These are phyloP conservation scores for Daldinia sp. DNA, from an alignment of 2,329 filamentous ascomycete species.

Conservation along the genomic window DNA sequence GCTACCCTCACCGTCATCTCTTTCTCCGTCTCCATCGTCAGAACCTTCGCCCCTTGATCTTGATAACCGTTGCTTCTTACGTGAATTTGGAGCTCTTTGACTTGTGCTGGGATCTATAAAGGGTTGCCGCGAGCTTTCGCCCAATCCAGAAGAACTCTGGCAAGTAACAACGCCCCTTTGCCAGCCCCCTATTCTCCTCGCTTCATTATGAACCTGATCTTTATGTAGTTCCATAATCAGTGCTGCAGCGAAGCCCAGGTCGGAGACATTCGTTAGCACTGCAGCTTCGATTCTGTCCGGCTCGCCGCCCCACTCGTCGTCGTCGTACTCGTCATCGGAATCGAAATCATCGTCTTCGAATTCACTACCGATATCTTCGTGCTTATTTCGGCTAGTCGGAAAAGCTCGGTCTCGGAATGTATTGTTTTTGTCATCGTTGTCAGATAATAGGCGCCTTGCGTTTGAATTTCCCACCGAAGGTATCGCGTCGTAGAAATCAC, in stretches of 20 bases:
- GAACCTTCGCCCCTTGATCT: neutral
- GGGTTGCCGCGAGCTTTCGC: neutral
- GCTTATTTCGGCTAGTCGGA: neutral
- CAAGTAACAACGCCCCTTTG: slow-evolving; percentile 20
- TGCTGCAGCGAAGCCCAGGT: slow-evolving; percentile 16
- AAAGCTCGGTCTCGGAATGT: neutral
- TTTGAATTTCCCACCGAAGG: neutral
- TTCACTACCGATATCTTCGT: slow-evolving; percentile 1
- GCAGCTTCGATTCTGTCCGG: slow-evolving; percentile 20
- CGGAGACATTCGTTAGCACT: slow-evolving; percentile 7
- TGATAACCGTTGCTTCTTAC: slow-evolving; percentile 6
- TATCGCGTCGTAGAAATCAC: neutral
- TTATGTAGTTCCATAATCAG: slow-evolving; percentile 23
- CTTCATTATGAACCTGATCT: slow-evolving; percentile 14
- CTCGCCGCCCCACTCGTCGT: slow-evolving; percentile 23
- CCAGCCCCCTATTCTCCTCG: slow-evolving; percentile 22
- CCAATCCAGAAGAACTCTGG: neutral
- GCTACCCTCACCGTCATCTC: slow-evolving; percentile 17
- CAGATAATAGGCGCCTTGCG: neutral
- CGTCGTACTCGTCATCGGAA: slow-evolving; percentile 8
- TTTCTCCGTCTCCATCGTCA: slow-evolving; percentile 20
- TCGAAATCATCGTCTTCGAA: slow-evolving; percentile 19
- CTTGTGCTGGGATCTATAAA: neutral
- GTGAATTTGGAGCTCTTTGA: neutral
- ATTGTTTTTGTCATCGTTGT: neutral